phyloP scores from a whole-genome alignment of 2,329 filamentous ascomycete genomes.

The Plectosphaerella cucumerina region DNA sequence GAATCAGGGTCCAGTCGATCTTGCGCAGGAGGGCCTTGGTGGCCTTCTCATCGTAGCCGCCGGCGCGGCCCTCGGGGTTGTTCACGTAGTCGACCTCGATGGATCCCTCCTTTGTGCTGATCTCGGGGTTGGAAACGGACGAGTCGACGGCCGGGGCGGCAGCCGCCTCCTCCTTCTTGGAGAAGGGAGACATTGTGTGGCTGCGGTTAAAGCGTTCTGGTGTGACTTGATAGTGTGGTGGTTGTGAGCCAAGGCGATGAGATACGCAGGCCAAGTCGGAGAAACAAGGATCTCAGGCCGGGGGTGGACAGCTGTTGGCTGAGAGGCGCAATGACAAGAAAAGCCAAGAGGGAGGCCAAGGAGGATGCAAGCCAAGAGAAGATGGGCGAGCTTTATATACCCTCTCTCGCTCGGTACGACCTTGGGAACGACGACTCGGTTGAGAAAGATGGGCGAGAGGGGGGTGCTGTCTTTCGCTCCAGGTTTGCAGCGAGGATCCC shows the following conservation, averaged over 20 bases:
- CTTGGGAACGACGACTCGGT: too few species aligned
- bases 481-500: too few species aligned
- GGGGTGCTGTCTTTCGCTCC: too few species aligned
- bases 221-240: neutral
- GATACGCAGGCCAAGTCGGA: neutral
- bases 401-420: too few species aligned
- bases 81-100: conserved; percentile 13
- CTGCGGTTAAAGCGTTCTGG: neutral
- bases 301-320: neutral
- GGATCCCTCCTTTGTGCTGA: conserved; percentile 8
- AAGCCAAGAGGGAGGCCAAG: neutral
- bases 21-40: conserved; percentile 50
- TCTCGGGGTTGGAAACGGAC: neutral
- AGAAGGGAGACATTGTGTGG: neutral
- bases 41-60: conserved; percentile 24
- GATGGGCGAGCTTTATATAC: neutral
- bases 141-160: neutral
- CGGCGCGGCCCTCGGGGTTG: conserved; percentile 9
- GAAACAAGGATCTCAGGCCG: neutral
- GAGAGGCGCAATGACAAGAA: neutral
- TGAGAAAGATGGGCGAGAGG: too few species aligned
- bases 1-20: conserved; percentile 52
- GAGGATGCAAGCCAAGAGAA: neutral
- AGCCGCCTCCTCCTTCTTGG: neutral
- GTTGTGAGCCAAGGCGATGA: neutral